Base-by-base conservation (phyloP, 305 asterid species). In the Fraxinus angustifolia region DNA sequence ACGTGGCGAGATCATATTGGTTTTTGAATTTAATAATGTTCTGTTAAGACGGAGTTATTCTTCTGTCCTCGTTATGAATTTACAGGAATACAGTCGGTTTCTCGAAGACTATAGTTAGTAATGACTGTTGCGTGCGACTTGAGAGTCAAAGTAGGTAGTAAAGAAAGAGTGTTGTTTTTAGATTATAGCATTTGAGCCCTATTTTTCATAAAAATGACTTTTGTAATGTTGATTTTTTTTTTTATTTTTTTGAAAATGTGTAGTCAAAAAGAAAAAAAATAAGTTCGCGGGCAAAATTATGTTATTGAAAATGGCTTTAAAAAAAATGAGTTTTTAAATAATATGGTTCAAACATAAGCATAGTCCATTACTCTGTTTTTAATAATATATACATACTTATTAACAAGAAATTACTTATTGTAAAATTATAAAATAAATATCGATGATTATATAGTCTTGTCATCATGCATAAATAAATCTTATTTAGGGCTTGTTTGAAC, bases 1-100 rank as follows among this genome's bases (percentile, higher is more conserved):
- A 80, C 95, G 97, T 91, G 95, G 90, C 87, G 14, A 0, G 2
- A 23, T 76, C 3, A 0, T 75, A 88, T 80, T 86, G 86, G 93
- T 30, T 68, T 0, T 3, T 16, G 23, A 26, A 40, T 56, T 42
- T 75, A 76, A 75, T 58, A 81, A 31, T 23, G 80, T 86, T 84
- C 56, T 84, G 88, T 86, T 84, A 72, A 42, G 1, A 45, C 30
- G 72, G 42, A 7, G 12, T 2, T 31, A 8, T 23, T 75, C 35
- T 31, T 10, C 42, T 80, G 76, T 21, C 33, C n/a, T 60, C 3
- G 48, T 67, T 2, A 65, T 68, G n/a, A 8, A 33, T 28, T 68
- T 28, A 12, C 38, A 11, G 23, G 21, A 14, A 70, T 31, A 31
- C 42, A 70, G 35, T 14, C 26, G 23, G 16, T 4, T 31, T 16